Conservation (phyloP, 352 stramenopile species). For the Phytopythium sindhum region DNA sequence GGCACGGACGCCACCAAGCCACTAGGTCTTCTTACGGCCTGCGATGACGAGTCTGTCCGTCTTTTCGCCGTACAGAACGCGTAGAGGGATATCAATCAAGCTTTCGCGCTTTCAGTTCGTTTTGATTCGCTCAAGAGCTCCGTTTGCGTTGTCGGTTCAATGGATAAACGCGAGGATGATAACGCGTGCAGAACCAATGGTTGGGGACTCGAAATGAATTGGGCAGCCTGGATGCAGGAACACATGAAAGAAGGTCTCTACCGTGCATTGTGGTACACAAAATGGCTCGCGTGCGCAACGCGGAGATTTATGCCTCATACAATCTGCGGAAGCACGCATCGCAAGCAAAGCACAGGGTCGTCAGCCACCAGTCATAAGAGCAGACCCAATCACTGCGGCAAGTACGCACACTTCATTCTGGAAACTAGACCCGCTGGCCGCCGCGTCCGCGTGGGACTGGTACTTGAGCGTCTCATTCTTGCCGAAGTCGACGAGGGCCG, state of each 20-base stretch:
- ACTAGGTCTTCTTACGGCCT: constrained; percentile 65
- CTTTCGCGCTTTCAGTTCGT: neutral
- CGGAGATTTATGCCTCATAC: constrained; percentile 79
- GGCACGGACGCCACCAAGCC: constrained; percentile 36
- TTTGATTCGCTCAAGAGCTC: neutral
- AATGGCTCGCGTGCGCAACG: constrained; percentile 67
- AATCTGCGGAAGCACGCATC: constrained; percentile 38
- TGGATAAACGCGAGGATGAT: neutral
- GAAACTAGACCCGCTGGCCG: constrained; percentile 86
- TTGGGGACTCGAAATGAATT: constrained; percentile 8
- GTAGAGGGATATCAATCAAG: constrained; percentile 7
- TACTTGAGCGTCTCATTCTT: constrained; percentile 90
- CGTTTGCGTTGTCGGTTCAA: neutral
- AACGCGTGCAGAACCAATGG: neutral
- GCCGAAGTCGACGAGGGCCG: constrained; percentile 74
- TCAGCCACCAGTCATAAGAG: neutral
- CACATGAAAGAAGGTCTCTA: constrained; percentile 24
- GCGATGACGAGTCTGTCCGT: constrained; percentile 81
- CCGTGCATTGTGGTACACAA: constrained; percentile 35
- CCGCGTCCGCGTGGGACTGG: constrained; percentile 84
- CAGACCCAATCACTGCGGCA: neutral
- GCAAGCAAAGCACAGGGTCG: neutral
- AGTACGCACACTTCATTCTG: constrained; percentile 87
- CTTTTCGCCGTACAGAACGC: constrained; percentile 68
- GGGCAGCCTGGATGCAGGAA: constrained; percentile 33